A percentile compares a stretch with the other conserved stretches of the same genome.
phyloP scores from a whole-genome alignment of 495 filamentous ascomycete species.

The Viridothelium virens region DNA sequence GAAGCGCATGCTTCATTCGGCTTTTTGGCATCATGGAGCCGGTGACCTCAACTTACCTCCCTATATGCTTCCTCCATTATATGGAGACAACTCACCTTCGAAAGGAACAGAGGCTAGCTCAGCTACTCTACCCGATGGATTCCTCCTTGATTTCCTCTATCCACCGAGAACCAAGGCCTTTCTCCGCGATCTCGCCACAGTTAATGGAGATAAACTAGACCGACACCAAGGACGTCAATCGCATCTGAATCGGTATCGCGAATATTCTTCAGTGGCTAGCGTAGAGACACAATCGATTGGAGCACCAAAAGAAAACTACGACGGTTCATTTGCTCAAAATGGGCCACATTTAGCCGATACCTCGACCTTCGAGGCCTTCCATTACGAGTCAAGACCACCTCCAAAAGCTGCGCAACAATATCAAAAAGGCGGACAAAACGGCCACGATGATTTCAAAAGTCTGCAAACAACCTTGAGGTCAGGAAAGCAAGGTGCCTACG shows the following conservation, averaged over 20 bases:
- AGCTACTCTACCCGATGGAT: conserved; percentile 17
- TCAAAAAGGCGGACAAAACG: not conserved
- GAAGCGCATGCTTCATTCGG: conserved; percentile 52
- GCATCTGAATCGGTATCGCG: conserved; percentile 3
- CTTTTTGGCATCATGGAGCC: conserved; percentile 60
- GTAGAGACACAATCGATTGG: not conserved
- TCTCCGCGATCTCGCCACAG: conserved; percentile 4
- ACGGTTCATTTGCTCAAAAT: not conserved
- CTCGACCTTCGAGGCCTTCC: not conserved
- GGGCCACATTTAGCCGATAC: not conserved
- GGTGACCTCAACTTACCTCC: conserved; percentile 48
- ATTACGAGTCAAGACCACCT: not conserved
- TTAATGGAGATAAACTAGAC: conserved; percentile 2
- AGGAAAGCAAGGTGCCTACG: not conserved
- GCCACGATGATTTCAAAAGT: not conserved
- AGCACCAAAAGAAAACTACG: not conserved
- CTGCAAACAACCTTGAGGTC: conserved; percentile 1
- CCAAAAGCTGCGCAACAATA: not conserved
- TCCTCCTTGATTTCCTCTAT: conserved; percentile 58
- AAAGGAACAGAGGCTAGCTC: conserved; percentile 6
- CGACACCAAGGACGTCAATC: conserved; percentile 4
- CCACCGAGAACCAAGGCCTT: conserved; percentile 40
- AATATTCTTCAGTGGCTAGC: conserved; percentile 1
- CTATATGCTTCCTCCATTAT: conserved; percentile 29
- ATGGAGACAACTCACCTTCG: not conserved